Evolutionary conservation across 352 stramenopile genomes (phyloP).

Genomic region (Hyaloperonospora arabidopsidis): DNA sequence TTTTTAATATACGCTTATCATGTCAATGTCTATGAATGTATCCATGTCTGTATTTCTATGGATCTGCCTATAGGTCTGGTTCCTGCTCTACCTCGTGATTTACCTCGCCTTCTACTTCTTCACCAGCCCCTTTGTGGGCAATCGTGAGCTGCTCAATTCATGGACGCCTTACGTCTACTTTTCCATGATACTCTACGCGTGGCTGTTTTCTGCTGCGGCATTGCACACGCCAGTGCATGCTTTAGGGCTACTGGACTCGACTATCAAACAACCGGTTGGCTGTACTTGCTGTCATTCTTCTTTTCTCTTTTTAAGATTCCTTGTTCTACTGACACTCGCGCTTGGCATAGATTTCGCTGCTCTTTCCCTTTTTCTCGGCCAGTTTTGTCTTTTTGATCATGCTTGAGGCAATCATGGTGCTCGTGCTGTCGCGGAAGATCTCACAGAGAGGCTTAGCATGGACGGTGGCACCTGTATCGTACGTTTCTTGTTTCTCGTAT

Average conservation of each 20-base stretch:
- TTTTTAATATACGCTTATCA: too few relatives aligned
- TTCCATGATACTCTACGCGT: constrained; percentile 80
- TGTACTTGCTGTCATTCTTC: neutral
- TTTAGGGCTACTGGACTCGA: constrained; percentile 64
- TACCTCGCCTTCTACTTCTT: constrained; percentile 87
- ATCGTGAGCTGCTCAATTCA: constrained; percentile 73
- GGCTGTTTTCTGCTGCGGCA: constrained; percentile 68
- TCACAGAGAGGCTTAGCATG: constrained; percentile 49
- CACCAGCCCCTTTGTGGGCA: constrained; percentile 80
- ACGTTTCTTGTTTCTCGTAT: constrained; percentile 12
- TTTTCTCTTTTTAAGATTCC: neutral
- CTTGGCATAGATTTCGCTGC: constrained; percentile 48
- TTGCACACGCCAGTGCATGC: constrained; percentile 69
- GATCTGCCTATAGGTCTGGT: constrained; percentile 55
- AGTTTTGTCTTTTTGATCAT: constrained; percentile 70
- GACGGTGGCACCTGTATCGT: constrained; percentile 67
- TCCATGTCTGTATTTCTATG: neutral
- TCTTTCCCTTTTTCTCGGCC: constrained; percentile 82
- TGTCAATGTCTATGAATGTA: neutral
- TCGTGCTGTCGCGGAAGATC: constrained; percentile 50
- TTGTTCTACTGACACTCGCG: neutral
- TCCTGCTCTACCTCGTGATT: constrained; percentile 68
- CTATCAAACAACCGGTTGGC: constrained; percentile 78
- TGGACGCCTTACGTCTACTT: constrained; percentile 86
- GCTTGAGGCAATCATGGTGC: constrained; percentile 61